Conservation (phyloP, 495 filamentous ascomycete species). For the Neurospora africana region DNA sequence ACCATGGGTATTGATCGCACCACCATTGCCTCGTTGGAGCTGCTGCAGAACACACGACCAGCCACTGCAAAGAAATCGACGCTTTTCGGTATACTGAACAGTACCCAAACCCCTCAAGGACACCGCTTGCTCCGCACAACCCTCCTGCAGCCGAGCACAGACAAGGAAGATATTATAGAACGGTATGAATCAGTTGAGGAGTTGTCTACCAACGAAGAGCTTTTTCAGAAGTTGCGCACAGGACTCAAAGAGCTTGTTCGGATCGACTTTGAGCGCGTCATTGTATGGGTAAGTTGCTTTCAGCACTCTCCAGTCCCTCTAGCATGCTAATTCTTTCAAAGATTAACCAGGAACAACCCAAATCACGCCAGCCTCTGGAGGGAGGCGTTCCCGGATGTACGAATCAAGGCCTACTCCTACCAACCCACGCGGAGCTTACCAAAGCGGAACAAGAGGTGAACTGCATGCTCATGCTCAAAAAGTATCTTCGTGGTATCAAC, state of each 20-base stretch:
- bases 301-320: not conserved
- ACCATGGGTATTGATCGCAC: slow-evolving; percentile 90
- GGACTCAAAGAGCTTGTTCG: slow-evolving; percentile 25
- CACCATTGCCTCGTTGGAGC: slow-evolving; percentile 73
- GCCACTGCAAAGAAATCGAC: slow-evolving; percentile 57
- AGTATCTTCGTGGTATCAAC: slow-evolving; percentile 59
- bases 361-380: slow-evolving; percentile 4
- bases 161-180: slow-evolving; percentile 45
- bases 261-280: slow-evolving; percentile 15
- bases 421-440: slow-evolving; percentile 25
- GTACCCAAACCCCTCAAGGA: slow-evolving; percentile 82
- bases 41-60: slow-evolving; percentile 73
- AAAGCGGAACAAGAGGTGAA: slow-evolving; percentile 17
- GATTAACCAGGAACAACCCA: not conserved
- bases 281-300: slow-evolving; percentile 9
- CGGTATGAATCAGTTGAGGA: slow-evolving; percentile 82
- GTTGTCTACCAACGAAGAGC: slow-evolving; percentile 70
- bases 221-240: slow-evolving; percentile 70
- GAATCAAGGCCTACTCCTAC: slow-evolving; percentile 32
- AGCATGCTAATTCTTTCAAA: not conserved
- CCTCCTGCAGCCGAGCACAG: slow-evolving; percentile 82
- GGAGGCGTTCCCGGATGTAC: slow-evolving; percentile 9
- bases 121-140: slow-evolving; percentile 67
- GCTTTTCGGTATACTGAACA: slow-evolving; percentile 74
- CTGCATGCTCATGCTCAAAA: slow-evolving; percentile 29